These are phyloP conservation scores for Przewalskia tangutica DNA, from an alignment of 257 asterid species.

Conservation along the genomic window DNA sequence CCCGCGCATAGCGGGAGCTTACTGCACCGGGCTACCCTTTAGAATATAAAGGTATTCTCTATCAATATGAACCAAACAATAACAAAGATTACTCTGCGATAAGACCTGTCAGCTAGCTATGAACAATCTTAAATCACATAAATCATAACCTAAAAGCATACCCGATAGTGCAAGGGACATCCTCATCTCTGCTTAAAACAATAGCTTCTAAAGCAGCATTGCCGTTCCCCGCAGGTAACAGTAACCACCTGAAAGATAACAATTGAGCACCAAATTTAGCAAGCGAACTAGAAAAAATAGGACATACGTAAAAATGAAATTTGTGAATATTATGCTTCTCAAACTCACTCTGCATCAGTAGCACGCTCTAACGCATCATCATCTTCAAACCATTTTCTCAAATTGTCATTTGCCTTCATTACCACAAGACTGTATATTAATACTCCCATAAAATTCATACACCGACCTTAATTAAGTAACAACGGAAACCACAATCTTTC, in stretches of 20 bases:
- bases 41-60: no score
- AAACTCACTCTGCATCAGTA: conserved; percentile 69
- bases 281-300: not conserved
- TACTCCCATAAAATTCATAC: conserved; percentile 2
- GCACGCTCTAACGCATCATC: conserved; percentile 93
- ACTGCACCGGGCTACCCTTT: no score
- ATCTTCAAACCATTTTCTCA: conserved; percentile 64
- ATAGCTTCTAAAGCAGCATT: conserved; percentile 49
- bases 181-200: conserved; percentile 64
- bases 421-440: not conserved
- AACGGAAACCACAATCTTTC: not conserved
- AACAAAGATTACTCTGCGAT: not conserved
- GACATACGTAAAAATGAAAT: not conserved
- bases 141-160: conserved; percentile 14
- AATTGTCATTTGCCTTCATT: conserved; percentile 63
- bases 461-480: not conserved
- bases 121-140: not conserved
- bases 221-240: conserved; percentile 48
- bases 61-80: not conserved
- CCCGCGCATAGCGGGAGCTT: no score
- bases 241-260: conserved; percentile 50
- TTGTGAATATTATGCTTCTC: not conserved
- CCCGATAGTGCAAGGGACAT: conserved; percentile 61
- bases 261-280: not conserved
- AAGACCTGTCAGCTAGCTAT: not conserved